Base-by-base conservation (phyloP, 2,329 filamentous ascomycete species). In the Trichophyton rubrum region DNA sequence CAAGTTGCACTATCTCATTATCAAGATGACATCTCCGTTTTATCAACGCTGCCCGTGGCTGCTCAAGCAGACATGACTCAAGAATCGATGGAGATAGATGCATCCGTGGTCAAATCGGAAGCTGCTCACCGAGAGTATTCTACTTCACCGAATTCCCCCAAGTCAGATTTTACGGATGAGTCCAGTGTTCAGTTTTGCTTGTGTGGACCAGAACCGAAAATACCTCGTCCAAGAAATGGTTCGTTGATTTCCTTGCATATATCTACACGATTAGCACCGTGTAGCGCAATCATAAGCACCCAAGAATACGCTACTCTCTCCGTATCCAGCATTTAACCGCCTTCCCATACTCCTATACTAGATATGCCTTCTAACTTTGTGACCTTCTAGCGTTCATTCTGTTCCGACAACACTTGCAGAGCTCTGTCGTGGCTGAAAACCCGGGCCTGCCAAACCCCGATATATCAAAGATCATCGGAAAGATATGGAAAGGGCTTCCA, bases 381-480 rank as follows among this genome's bases (percentile, higher is more conserved):
- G 66, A 62, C 66, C 72, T 69, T 71, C 72, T 73, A 99, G 93
- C 92, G 58, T 99, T 99, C 77, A 99, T 99, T 66, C 80, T 99
- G 67, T 99, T 96, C 77, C 90, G 93, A 43, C 91, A 97, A 72
- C 88, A 95, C 72, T 87, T 93, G 68, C 92, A 97, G 74, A 85
- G 88, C 17, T 80, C 84, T 56, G 89, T 97, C 58, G 87, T 91
- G 41, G 80, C 85, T 59, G 82, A 89, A 67, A 83, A 96, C 68
- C 92, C 91, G n/a, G 88, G 90, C 51, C 83, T 96, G 65, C 86
- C 91, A 53, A 97, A 97, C 74, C 92, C 92, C 2, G 90, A 96
- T 59, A 95, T 97, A 67, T 96, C 92, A 65, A 96, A 96, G 75
- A 95, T 97, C 67, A 95, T 97, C 67, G 92, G 92, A 59, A 84